Evolutionary conservation across 169 alveolate genomes (phyloP).

Genomic region (Miamiensis avidus): DNA sequence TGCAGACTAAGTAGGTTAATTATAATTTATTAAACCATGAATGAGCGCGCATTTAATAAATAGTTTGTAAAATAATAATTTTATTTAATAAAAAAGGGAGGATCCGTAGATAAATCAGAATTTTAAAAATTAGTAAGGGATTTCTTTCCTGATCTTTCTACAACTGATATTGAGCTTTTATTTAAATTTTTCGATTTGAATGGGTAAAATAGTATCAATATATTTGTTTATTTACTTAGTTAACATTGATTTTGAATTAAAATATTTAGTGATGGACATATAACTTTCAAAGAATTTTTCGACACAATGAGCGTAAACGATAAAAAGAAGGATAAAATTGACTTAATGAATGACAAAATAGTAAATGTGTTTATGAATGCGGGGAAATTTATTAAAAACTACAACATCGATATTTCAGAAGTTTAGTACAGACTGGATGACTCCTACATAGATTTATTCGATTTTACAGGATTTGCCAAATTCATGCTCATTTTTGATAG

Average conservation of each 20-base stretch:
- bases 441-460: no score
- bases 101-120: conserved; percentile 27
- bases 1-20: conserved; percentile 9
- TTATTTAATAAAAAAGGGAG: conserved; percentile 22
- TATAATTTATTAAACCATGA: conserved; percentile 8
- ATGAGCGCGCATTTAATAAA: no score
- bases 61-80: conserved; percentile 1
- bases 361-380: neutral
- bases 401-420: no score
- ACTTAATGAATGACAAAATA: no score
- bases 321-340: neutral
- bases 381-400: neutral
- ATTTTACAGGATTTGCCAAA: neutral
- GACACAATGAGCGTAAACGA: neutral
- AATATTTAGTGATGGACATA: neutral
- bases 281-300: neutral
- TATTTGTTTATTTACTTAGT: no score
- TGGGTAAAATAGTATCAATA: neutral
- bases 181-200: neutral
- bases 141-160: neutral
- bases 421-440: neutral
- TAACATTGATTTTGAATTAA: no score
- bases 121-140: conserved; percentile 24
- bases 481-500: neutral
- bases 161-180: neutral